A percentile compares a stretch with the other conserved stretches of the same genome.
Conservation (phyloP, 495 filamentous ascomycete species). For the Tuber borchii region DNA sequence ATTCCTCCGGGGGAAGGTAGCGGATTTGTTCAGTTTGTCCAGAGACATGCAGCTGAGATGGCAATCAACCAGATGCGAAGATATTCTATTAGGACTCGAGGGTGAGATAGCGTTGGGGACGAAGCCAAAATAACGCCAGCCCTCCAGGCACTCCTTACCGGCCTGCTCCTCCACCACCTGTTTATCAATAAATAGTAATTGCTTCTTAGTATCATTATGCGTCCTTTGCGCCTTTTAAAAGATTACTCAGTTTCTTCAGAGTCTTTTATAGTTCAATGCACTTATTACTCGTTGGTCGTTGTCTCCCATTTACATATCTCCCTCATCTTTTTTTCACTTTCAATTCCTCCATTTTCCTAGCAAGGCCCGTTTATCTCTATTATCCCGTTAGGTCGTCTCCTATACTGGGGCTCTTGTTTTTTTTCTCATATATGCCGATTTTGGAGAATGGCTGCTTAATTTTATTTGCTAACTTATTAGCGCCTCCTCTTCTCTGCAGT, state of each 20-base stretch:
- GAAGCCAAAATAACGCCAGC: slow-evolving; percentile 96
- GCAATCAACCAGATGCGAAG: slow-evolving; percentile 96
- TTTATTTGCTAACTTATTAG: slow-evolving; percentile 42
- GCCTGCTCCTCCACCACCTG: slow-evolving; percentile 84
- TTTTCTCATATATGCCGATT: slow-evolving; percentile 23
- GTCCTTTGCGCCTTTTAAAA: slow-evolving; percentile 68
- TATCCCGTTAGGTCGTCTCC: slow-evolving; percentile 16
- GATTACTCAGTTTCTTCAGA: slow-evolving; percentile 46
- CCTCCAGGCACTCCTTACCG: slow-evolving; percentile 95
- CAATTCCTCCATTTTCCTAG: neutral
- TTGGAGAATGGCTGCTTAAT: slow-evolving; percentile 38
- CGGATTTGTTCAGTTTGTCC: slow-evolving; percentile 95
- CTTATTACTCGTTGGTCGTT: slow-evolving; percentile 43
- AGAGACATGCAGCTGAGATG: slow-evolving; percentile 99
- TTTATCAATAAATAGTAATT: slow-evolving; percentile 79
- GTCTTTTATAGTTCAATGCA: slow-evolving; percentile 42
- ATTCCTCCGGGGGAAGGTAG: slow-evolving; percentile 96
- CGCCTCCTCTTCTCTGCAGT: slow-evolving; percentile 44
- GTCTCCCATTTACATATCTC: slow-evolving; percentile 32
- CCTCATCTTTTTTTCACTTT: slow-evolving; percentile 4
- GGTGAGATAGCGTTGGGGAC: slow-evolving; percentile 93
- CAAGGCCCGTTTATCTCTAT: slow-evolving; percentile 13
- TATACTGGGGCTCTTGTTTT: slow-evolving; percentile 17
- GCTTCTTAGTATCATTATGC: slow-evolving; percentile 66
- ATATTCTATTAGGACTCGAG: slow-evolving; percentile 97